A percentile compares a stretch with the other conserved stretches of the same genome.
These are phyloP conservation scores for Ogataea siamensis DNA, from an alignment of 805 yeast species.

Conservation along the genomic window DNA sequence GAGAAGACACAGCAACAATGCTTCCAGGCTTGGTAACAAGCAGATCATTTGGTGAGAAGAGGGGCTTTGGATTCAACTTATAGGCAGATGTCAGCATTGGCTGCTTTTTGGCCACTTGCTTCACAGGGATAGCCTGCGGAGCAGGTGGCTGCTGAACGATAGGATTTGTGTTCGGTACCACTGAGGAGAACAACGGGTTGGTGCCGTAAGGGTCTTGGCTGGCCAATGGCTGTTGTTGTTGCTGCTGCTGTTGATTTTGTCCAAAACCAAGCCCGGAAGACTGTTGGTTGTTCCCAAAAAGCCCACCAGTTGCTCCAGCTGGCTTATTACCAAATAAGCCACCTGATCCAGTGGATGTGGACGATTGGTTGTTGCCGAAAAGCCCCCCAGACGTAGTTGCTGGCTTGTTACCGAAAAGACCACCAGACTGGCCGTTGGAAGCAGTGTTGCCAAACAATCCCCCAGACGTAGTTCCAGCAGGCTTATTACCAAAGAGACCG, in stretches of 20 bases:
- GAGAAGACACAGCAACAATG: constrained; percentile 21
- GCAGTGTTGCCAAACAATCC: constrained; percentile 20
- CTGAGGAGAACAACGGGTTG: constrained; percentile 58
- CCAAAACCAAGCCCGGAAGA: constrained; percentile 13
- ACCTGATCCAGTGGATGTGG: constrained; percentile 29
- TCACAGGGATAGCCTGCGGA: constrained; percentile 51
- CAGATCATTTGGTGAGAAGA: constrained; percentile 38
- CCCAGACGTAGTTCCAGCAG: constrained; percentile 20
- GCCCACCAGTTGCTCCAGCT: constrained; percentile 15
- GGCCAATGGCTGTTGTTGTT: constrained; percentile 30
- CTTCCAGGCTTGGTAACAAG: constrained; percentile 24
- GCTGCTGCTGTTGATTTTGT: constrained; percentile 22
- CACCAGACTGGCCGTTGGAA: constrained; percentile 25
- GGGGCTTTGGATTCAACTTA: constrained; percentile 62
- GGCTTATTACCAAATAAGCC: constrained; percentile 41
- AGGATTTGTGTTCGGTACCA: constrained; percentile 36
- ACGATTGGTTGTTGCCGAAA: constrained; percentile 26
- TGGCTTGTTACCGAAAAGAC: constrained; percentile 37
- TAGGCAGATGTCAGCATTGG: constrained; percentile 60
- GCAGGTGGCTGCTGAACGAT: constrained; percentile 44
- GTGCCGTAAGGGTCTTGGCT: constrained; percentile 75
- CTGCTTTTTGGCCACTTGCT: constrained; percentile 50
- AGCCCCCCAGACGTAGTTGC: constrained; percentile 29
- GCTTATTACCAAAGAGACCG: constrained; percentile 39
- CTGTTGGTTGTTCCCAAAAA: constrained; percentile 16